Percentiles rank a stretch among this genome's conserved stretches.
phyloP scores from a whole-genome alignment of 2,329 filamentous ascomycete species.

The Aspergillus pseudonomiae region DNA sequence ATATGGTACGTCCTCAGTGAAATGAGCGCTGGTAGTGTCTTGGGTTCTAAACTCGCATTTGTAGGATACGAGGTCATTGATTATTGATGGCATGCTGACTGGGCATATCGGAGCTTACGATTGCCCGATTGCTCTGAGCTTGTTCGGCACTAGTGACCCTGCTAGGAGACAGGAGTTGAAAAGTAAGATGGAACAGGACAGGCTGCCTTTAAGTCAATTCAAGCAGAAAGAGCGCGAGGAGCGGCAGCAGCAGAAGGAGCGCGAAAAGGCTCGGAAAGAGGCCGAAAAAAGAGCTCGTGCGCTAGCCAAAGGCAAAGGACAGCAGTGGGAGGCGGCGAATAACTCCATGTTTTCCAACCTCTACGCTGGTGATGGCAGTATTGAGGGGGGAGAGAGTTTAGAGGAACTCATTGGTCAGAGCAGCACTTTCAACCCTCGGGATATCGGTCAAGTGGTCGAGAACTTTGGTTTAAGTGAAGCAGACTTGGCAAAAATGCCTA shows the following conservation, averaged over 20 bases:
- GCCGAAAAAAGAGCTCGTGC: conserved; percentile 37
- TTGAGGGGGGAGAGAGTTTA: conserved; percentile 48
- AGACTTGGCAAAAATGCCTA: conserved; percentile 70
- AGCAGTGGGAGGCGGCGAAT: conserved; percentile 28
- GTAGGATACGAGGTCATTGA: conserved; percentile 60
- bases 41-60: not conserved
- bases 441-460: conserved; percentile 67
- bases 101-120: conserved; percentile 70
- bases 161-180: conserved; percentile 59
- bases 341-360: conserved; percentile 41
- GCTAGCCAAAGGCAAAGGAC: conserved; percentile 29
- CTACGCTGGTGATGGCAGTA: conserved; percentile 32
- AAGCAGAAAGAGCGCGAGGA: conserved; percentile 59
- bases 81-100: conserved; percentile 70
- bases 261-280: conserved; percentile 51
- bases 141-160: conserved; percentile 69
- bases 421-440: conserved; percentile 68
- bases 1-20: conserved; percentile 57
- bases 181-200: conserved; percentile 64
- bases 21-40: too few relatives aligned
- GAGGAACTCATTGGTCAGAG: conserved; percentile 68
- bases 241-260: conserved; percentile 49
- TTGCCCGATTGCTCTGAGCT: conserved; percentile 69
- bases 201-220: conserved; percentile 58
- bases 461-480: conserved; percentile 72